Base-by-base conservation (phyloP, 2,329 filamentous ascomycete genomes). In the Capronia epimyces region DNA sequence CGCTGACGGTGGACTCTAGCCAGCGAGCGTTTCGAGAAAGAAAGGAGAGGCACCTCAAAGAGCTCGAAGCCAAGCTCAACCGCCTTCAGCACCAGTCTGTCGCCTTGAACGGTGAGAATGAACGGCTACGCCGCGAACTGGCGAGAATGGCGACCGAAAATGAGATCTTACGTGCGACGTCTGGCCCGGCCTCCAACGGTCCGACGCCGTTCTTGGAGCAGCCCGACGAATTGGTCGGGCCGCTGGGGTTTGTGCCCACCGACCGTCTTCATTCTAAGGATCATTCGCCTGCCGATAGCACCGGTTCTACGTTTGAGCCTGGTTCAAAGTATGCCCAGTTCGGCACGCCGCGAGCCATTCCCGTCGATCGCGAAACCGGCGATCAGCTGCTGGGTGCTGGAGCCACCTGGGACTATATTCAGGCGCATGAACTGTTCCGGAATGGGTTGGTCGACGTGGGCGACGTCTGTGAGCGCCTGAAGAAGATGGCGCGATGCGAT, bases 11-110 rank as follows among this genome's bases (percentile, higher is more conserved):
- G 4, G 20, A 5, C 18, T 16, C 24, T 52, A 96, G 91, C 42
- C 93, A 97, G 77, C 85, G 91, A 62, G 91, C 93, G 25, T 97
- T 97, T 69, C 88, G 91, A 54, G 91, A 97, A 70, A 85, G 91
- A 61, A 97, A 97, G 69, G 91, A 97, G 68, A 85, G 84, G 51
- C 90, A 95, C 64, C 89, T 97, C 56, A 90, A 90, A 67, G 89
- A 97, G 55, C 83, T 97, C 20, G 90, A 97, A 70, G 80, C 82
- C 50, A 93, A 95, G 67, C 82, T 97, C 22, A 84, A 81, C 43
- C 77, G 75, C 43, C 81, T 96, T 25, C 86, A 95, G 65, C 81
- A 83, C 53, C 82, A 83, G 43, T 86, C 87, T 45, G 79, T 83
- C 49, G 78, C 80, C 27, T 79, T 93, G 0, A 79, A 83, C 34